phyloP scores from a whole-genome alignment of 768 basidiomycete genomes.

The Gymnopilus junonius region DNA sequence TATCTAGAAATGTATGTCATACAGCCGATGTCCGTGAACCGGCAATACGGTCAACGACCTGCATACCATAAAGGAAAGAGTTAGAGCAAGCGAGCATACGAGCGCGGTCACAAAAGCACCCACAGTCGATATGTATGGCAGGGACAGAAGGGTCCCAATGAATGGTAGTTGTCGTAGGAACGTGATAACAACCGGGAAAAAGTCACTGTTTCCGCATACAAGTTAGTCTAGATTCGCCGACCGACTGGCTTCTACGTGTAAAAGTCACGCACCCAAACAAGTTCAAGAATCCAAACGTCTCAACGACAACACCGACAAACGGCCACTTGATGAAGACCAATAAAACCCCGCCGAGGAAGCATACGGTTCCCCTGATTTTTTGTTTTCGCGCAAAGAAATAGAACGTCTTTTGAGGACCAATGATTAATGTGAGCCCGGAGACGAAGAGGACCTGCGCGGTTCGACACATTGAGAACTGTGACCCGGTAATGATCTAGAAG shows the following conservation, averaged over 20 bases:
- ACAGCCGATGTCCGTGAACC: conserved; percentile 80
- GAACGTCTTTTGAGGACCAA: conserved; percentile 96
- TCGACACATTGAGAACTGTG: background rate
- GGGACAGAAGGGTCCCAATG: conserved; percentile 81
- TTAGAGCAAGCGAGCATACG: background rate
- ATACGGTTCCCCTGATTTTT: conserved; percentile 88
- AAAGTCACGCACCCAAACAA: conserved; percentile 80
- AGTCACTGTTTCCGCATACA: conserved; percentile 67
- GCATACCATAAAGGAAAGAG: background rate
- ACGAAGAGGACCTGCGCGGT: conserved; percentile 88
- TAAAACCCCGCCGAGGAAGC: conserved; percentile 88
- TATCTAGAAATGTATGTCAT: conserved; percentile 33
- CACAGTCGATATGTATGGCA: conserved; percentile 89
- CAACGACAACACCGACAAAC: conserved; percentile 89
- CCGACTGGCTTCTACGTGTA: conserved; percentile 11
- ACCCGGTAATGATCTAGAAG: background rate
- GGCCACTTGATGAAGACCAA: conserved; percentile 97
- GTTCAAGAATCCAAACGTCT: conserved; percentile 97
- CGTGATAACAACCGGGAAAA: conserved; percentile 98
- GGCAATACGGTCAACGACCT: conserved; percentile 81
- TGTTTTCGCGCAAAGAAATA: conserved; percentile 97
- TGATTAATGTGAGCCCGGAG: conserved; percentile 93
- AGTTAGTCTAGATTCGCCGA: background rate
- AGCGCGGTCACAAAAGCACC: conserved; percentile 30
- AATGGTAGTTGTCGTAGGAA: conserved; percentile 95